Evolutionary conservation across 73 alveolate species (phyloP).

Genomic region (Strombidium stylifer): DNA sequence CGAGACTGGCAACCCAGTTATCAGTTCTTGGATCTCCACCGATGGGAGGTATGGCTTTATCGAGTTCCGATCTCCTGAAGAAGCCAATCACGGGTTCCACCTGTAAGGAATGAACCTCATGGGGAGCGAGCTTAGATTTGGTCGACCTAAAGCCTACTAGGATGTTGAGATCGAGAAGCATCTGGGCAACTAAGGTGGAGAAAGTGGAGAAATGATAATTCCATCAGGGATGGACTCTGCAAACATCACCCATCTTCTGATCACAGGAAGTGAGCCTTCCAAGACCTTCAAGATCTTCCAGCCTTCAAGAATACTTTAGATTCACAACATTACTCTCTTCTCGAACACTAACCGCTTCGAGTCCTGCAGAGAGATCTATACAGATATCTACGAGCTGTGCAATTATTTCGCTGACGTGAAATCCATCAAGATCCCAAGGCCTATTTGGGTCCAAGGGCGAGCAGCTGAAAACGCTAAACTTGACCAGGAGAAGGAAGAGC

Average conservation of each 20-base stretch:
- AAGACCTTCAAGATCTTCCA: slow-evolving; percentile 22
- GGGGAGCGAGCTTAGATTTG: slow-evolving; percentile 86
- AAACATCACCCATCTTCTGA: slow-evolving; percentile 24
- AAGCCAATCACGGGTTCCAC: slow-evolving; percentile 91
- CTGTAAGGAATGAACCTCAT: slow-evolving; percentile 83
- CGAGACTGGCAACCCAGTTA: slow-evolving; percentile 91
- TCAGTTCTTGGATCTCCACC: slow-evolving; percentile 74
- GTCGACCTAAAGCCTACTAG: slow-evolving; percentile 92
- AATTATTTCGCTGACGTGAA: slow-evolving; percentile 73
- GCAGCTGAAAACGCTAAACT: slow-evolving; percentile 1
- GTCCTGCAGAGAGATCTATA: slow-evolving; percentile 77
- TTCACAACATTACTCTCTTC: slow-evolving; percentile 72
- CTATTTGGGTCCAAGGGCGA: slow-evolving; percentile 26
- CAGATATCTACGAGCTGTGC: slow-evolving; percentile 85
- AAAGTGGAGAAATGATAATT: neutral
- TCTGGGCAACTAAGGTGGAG: neutral
- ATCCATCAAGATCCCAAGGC: slow-evolving; percentile 85
- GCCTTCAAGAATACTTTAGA: slow-evolving; percentile 78
- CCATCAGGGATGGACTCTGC: neutral
- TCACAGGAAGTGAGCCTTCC: slow-evolving; percentile 53
- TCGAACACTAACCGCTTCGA: slow-evolving; percentile 69
- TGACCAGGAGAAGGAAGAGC: slow-evolving; percentile 7
- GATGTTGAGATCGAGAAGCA: slow-evolving; percentile 7
- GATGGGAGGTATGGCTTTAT: slow-evolving; percentile 91
- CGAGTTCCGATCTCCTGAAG: slow-evolving; percentile 94